Evolutionary conservation across 2,329 filamentous ascomycete genomes (phyloP).

Genomic region (Aureobasidium sp.): DNA sequence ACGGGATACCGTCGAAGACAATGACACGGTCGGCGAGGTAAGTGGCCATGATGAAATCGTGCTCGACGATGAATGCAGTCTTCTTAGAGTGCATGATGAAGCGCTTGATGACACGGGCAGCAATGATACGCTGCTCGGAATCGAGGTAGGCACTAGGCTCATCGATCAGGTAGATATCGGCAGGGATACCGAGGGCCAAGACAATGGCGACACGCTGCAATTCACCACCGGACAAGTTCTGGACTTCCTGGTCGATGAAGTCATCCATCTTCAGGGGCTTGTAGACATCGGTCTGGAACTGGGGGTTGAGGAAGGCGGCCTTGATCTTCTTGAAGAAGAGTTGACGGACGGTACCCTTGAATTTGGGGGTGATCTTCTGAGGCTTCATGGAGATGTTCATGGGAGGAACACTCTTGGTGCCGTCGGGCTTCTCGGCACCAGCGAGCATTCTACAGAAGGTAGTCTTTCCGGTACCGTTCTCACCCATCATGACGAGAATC

Average conservation of each 20-base stretch:
- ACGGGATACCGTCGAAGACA: constrained; percentile 92
- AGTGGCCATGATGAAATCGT: constrained; percentile 98
- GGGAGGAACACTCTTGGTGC: constrained; percentile 65
- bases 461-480: constrained; percentile 98
- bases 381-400: constrained; percentile 99
- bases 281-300: constrained; percentile 99
- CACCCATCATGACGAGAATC: constrained; percentile 99
- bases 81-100: constrained; percentile 99
- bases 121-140: constrained; percentile 97
- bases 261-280: constrained; percentile 99
- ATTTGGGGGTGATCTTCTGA: constrained; percentile 98
- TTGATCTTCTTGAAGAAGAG: constrained; percentile 99
- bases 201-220: constrained; percentile 98
- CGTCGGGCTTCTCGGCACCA: constrained; percentile 86
- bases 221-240: constrained; percentile 98
- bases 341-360: constrained; percentile 91
- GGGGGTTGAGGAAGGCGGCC: constrained; percentile 87
- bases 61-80: constrained; percentile 97
- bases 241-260: constrained; percentile 99
- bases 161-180: constrained; percentile 97
- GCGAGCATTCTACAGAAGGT: constrained; percentile 97
- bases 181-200: constrained; percentile 86
- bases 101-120: constrained; percentile 94
- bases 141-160: constrained; percentile 97
- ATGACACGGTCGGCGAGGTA: constrained; percentile 89